Percentiles rank a stretch among this genome's conserved stretches.
phyloP scores from a whole-genome alignment of 805 yeast species.

The Lipomyces mesembrius region DNA sequence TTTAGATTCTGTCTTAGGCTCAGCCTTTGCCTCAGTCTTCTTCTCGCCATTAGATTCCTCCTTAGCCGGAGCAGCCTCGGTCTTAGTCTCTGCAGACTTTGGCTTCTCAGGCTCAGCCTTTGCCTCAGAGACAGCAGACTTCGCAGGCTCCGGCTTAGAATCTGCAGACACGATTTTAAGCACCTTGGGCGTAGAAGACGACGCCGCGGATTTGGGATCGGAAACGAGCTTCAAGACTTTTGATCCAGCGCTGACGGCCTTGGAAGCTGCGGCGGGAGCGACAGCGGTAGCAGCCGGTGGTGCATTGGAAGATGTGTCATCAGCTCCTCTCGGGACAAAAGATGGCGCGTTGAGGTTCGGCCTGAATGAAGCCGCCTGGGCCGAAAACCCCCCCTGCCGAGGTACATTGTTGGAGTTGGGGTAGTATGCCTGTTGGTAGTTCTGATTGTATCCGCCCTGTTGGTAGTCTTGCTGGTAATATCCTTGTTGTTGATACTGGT shows the following conservation, averaged over 20 bases:
- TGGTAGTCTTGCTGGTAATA: slow-evolving; percentile 22
- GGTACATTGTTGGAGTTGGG: slow-evolving; percentile 34
- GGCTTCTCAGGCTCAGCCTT: slow-evolving; percentile 30
- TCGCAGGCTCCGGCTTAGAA: slow-evolving; percentile 27
- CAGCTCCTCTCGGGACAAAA: slow-evolving; percentile 17
- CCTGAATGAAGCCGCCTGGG: slow-evolving; percentile 29
- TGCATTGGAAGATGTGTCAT: slow-evolving; percentile 16
- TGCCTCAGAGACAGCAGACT: slow-evolving; percentile 21
- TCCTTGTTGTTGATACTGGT: slow-evolving; percentile 20
- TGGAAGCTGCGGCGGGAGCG: slow-evolving; percentile 7
- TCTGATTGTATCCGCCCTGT: slow-evolving; percentile 26
- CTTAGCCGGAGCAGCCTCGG: not conserved
- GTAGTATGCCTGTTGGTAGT: slow-evolving; percentile 32
- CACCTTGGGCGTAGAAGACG: slow-evolving; percentile 16
- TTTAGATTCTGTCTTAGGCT: slow-evolving; percentile 33
- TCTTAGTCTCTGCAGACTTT: slow-evolving; percentile 59
- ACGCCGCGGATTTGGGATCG: slow-evolving; percentile 26
- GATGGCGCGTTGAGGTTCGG: slow-evolving; percentile 29
- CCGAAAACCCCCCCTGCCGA: slow-evolving; percentile 19
- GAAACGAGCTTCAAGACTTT: slow-evolving; percentile 42
- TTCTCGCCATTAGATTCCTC: slow-evolving; percentile 4
- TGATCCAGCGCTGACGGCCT: slow-evolving; percentile 18
- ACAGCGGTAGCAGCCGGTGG: slow-evolving; percentile 12
- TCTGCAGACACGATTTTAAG: slow-evolving; percentile 6
- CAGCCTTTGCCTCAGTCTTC: slow-evolving; percentile 17